Evolutionary conservation across 495 filamentous ascomycete species (phyloP).

Genomic region (Lasiosphaeria hispida): DNA sequence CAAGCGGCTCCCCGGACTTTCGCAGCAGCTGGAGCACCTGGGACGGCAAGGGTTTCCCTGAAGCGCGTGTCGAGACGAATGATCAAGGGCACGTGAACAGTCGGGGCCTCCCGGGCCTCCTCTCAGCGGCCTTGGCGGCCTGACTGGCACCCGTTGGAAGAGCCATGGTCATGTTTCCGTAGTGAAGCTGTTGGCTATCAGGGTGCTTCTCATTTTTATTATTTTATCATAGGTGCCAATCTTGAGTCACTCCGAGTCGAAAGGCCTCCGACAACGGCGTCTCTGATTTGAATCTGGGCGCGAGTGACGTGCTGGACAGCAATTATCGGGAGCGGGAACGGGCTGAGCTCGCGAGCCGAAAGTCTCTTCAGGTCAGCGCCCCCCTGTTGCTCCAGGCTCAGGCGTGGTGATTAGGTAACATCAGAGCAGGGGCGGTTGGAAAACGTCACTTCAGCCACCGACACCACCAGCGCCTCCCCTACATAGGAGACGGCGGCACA

Average conservation of each 20-base stretch:
- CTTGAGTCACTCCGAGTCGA: conserved; percentile 4
- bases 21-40: background rate
- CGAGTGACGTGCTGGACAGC: too few relatives aligned
- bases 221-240: too few relatives aligned
- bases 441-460: conserved; percentile 7
- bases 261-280: conserved; percentile 9
- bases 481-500: too few relatives aligned
- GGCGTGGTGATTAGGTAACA: conserved; percentile 14
- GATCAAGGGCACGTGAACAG: conserved; percentile 36
- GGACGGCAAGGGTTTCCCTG: background rate
- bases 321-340: background rate
- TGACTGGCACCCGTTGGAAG: too few relatives aligned
- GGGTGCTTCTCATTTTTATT: too few relatives aligned
- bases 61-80: conserved; percentile 15
- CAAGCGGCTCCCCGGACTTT: conserved; percentile 28
- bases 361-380: conserved; percentile 11
- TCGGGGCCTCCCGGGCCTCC: background rate
- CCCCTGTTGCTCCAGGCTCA: background rate
- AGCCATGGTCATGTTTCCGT: too few relatives aligned
- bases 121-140: conserved; percentile 10
- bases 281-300: background rate
- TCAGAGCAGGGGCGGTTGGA: conserved; percentile 1
- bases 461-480: background rate
- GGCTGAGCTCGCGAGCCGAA: background rate
- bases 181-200: too few relatives aligned